Conservation (phyloP, 768 basidiomycete genomes). For the Suillus occidentalis region DNA sequence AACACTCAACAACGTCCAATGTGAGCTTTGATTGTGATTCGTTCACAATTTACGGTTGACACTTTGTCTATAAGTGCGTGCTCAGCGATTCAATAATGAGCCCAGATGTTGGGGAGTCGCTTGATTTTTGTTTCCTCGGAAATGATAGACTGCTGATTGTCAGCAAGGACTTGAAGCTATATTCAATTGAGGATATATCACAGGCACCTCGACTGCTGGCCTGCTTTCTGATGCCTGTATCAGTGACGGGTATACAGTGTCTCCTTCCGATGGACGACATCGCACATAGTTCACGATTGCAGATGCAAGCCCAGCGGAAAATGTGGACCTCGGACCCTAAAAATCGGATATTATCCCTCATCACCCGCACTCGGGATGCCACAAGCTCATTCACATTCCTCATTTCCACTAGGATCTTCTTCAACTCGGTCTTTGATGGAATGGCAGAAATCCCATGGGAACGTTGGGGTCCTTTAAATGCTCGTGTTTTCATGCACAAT, state of each 20-base stretch:
- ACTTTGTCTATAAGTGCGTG: neutral
- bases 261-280: neutral
- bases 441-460: constrained; percentile 1
- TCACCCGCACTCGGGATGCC: neutral
- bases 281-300: neutral
- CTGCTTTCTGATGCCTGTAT: neutral
- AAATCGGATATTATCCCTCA: neutral
- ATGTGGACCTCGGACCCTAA: constrained; percentile 4
- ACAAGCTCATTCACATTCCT: neutral
- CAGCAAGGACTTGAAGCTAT: constrained; percentile 2
- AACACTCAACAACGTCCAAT: neutral
- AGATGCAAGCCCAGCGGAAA: neutral
- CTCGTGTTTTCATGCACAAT: neutral
- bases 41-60: neutral
- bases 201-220: neutral
- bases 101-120: neutral
- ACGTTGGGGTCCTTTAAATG: constrained; percentile 3
- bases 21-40: neutral
- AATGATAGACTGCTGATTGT: constrained; percentile 5
- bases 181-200: constrained; percentile 1
- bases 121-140: constrained; percentile 9
- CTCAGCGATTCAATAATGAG: neutral
- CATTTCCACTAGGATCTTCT: constrained; percentile 3
- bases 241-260: neutral
- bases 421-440: neutral